Conservation (phyloP, 768 basidiomycete species). For the Crassisporium funariophilum region DNA sequence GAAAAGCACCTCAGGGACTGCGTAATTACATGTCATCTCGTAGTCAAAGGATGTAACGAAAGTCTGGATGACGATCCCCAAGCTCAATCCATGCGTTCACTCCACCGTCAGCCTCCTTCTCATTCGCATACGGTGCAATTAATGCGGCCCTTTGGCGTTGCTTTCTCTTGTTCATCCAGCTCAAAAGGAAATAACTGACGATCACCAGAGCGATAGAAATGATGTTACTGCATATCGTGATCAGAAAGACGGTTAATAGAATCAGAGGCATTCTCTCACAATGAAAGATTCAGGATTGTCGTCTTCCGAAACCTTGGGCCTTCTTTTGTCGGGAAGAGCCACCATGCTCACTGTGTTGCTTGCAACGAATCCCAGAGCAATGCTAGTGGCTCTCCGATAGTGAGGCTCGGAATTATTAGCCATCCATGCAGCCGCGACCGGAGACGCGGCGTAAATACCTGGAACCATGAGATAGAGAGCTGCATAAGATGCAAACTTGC, state of each 20-base stretch:
- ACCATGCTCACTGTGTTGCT: constrained; percentile 34
- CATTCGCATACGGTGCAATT: no score
- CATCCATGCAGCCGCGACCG: constrained; percentile 36
- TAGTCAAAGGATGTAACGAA: no score
- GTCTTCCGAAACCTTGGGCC: constrained; percentile 38
- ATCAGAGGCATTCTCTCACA: constrained; percentile 25
- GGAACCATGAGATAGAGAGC: constrained; percentile 37
- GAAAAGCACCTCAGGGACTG: no score
- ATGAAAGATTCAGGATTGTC: constrained; percentile 36
- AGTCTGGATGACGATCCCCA: no score
- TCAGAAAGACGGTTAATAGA: not conserved
- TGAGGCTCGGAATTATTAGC: constrained; percentile 41
- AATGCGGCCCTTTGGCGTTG: constrained; percentile 9
- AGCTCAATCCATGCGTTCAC: no score
- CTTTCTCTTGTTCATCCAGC: constrained; percentile 29
- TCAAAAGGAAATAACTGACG: constrained; percentile 24
- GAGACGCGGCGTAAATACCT: constrained; percentile 32
- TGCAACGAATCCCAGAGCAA: constrained; percentile 36
- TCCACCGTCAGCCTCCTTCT: no score
- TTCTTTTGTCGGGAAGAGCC: constrained; percentile 41
- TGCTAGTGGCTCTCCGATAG: constrained; percentile 37
- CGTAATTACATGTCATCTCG: no score
- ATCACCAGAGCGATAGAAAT: constrained; percentile 26
- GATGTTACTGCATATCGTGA: not conserved
- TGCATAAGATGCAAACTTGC: constrained; percentile 32